Evolutionary conservation across 805 yeast species (phyloP).

Genomic region (Sugiyamaella mastotermitis): DNA sequence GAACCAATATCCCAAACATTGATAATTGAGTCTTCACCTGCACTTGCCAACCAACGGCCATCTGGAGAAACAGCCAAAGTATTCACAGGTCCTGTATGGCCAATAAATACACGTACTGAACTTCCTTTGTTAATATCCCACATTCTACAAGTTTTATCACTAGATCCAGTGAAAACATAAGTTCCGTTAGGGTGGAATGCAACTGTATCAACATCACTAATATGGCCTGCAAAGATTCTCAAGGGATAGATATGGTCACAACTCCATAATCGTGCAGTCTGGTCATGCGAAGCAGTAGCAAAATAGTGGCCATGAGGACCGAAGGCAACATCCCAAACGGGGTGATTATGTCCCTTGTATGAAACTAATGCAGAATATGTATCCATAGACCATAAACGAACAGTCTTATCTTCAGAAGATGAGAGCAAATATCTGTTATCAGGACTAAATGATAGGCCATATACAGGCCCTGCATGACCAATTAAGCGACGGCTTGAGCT

Average conservation of each 20-base stretch:
- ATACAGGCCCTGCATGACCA: slow-evolving; percentile 94
- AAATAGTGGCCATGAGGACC: slow-evolving; percentile 96
- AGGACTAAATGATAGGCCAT: slow-evolving; percentile 84
- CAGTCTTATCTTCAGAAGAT: slow-evolving; percentile 87
- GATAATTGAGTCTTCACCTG: slow-evolving; percentile 86
- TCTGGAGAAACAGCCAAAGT: slow-evolving; percentile 89
- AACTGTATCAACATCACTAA: slow-evolving; percentile 92
- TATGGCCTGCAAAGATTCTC: slow-evolving; percentile 94
- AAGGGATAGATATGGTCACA: slow-evolving; percentile 96
- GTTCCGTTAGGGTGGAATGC: slow-evolving; percentile 95
- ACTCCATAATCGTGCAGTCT: slow-evolving; percentile 96
- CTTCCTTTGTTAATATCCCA: slow-evolving; percentile 93
- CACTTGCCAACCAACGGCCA: slow-evolving; percentile 94
- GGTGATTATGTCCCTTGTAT: slow-evolving; percentile 95
- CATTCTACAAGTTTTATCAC: slow-evolving; percentile 94
- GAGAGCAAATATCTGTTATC: slow-evolving; percentile 78
- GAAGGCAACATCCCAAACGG: slow-evolving; percentile 95
- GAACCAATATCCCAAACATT: slow-evolving; percentile 92
- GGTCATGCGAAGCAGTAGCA: slow-evolving; percentile 97
- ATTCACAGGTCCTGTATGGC: slow-evolving; percentile 85
- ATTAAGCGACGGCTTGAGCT: slow-evolving; percentile 46
- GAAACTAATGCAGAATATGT: slow-evolving; percentile 83
- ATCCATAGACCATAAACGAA: slow-evolving; percentile 89
- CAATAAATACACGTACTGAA: slow-evolving; percentile 85
- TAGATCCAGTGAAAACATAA: slow-evolving; percentile 89